These are phyloP conservation scores for Monosporozyma yasuniensis DNA, from an alignment of 805 yeast species.

Conservation along the genomic window DNA sequence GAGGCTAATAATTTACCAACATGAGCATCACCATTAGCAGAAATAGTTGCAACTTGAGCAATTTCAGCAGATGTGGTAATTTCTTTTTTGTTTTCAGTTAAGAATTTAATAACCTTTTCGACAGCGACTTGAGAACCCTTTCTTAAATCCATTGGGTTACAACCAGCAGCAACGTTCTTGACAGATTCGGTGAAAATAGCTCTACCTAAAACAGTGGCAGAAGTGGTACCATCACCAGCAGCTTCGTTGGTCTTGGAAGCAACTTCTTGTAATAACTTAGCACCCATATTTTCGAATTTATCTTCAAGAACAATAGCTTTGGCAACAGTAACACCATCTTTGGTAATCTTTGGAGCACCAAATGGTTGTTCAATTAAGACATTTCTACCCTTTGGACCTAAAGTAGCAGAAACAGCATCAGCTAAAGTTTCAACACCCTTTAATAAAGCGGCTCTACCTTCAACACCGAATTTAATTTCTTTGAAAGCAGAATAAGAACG, in stretches of 20 bases:
- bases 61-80: conserved; percentile 90
- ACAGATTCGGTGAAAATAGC: conserved; percentile 92
- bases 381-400: conserved; percentile 97
- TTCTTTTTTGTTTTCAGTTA: conserved; percentile 80
- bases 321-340: conserved; percentile 98
- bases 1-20: conserved; percentile 84
- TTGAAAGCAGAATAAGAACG: conserved; percentile 52
- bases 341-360: conserved; percentile 96
- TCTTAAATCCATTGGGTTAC: conserved; percentile 97
- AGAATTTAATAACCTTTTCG: conserved; percentile 78
- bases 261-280: conserved; percentile 89
- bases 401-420: conserved; percentile 90
- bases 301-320: conserved; percentile 71
- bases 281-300: conserved; percentile 94
- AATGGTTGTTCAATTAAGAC: conserved; percentile 94
- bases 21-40: conserved; percentile 93
- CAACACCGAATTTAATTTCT: conserved; percentile 93
- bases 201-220: conserved; percentile 94
- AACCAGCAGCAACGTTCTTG: conserved; percentile 96
- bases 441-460: conserved; percentile 89
- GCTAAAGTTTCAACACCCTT: conserved; percentile 93
- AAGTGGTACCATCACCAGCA: conserved; percentile 98
- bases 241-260: conserved; percentile 94
- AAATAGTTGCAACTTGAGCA: conserved; percentile 96
- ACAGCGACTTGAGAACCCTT: conserved; percentile 97